Evolutionary conservation across 2,329 filamentous ascomycete genomes (phyloP).

Genomic region (Trichoderma breve): DNA sequence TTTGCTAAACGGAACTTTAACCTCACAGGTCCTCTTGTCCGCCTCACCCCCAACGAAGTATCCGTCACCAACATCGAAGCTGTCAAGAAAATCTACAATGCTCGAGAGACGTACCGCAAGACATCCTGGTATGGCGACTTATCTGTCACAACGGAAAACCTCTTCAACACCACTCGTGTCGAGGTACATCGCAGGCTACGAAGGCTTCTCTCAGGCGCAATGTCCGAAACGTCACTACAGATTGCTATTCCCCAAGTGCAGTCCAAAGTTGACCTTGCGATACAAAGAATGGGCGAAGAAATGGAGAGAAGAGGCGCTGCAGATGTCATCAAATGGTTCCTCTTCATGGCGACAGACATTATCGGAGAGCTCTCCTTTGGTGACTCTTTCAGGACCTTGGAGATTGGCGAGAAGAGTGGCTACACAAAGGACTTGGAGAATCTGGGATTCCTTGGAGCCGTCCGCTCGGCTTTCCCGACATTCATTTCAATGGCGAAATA

Average conservation of each 20-base stretch:
- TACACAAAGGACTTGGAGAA: slow-evolving; percentile 32
- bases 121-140: background rate
- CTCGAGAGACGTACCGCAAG: background rate
- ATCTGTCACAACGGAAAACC: background rate
- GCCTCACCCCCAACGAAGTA: background rate
- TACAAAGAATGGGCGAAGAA: slow-evolving; percentile 46
- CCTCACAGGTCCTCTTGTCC: background rate
- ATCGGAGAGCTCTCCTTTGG: slow-evolving; percentile 55
- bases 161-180: slow-evolving; percentile 41
- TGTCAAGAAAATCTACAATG: background rate
- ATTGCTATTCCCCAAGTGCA: slow-evolving; percentile 35
- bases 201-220: slow-evolving; percentile 41
- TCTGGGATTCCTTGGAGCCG: slow-evolving; percentile 43
- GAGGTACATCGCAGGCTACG: slow-evolving; percentile 41
- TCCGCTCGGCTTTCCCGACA: slow-evolving; percentile 23
- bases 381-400: slow-evolving; percentile 51
- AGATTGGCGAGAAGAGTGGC: background rate
- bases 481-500: background rate
- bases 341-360: slow-evolving; percentile 54
- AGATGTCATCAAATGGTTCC: slow-evolving; percentile 54
- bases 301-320: slow-evolving; percentile 34
- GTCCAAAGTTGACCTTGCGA: slow-evolving; percentile 37
- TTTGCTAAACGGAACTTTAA: background rate
- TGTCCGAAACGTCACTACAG: slow-evolving; percentile 39
- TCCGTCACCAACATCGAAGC: background rate